These are phyloP conservation scores for Erysiphe neolycopersici DNA, from an alignment of 2,329 filamentous ascomycete species.

Conservation along the genomic window DNA sequence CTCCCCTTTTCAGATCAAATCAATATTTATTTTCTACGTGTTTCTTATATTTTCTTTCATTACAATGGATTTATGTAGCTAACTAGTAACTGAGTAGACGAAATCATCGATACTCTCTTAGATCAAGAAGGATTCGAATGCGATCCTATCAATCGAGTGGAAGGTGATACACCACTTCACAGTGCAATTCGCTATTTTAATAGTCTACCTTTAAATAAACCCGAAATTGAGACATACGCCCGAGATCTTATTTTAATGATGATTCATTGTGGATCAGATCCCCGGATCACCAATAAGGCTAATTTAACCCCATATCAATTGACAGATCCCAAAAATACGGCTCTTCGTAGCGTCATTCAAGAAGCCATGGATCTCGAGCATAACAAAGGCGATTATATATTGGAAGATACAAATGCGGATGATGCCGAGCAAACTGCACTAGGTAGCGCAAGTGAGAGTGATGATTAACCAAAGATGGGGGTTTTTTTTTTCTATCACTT, in stretches of 20 bases:
- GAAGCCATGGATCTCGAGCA: constrained; percentile 40
- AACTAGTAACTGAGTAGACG: constrained; percentile 23
- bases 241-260: constrained; percentile 48
- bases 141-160: constrained; percentile 44
- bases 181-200: constrained; percentile 55
- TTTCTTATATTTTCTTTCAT: neutral
- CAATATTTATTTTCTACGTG: neutral
- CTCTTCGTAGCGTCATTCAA: constrained; percentile 34
- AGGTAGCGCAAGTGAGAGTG: constrained; percentile 36
- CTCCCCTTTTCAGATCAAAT: neutral
- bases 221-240: constrained; percentile 34
- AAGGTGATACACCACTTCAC: constrained; percentile 59
- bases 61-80: neutral
- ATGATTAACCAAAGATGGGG: constrained; percentile 9
- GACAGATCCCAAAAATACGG: constrained; percentile 41
- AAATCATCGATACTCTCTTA: constrained; percentile 56
- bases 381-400: constrained; percentile 23
- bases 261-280: constrained; percentile 50
- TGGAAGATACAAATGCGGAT: constrained; percentile 10
- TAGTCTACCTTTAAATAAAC: constrained; percentile 19
- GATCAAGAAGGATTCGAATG: constrained; percentile 70
- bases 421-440: constrained; percentile 25
- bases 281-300: constrained; percentile 40
- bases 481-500: no score
- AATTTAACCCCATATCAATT: constrained; percentile 46